Percentiles rank a stretch among this genome's conserved stretches.
phyloP scores from a whole-genome alignment of 805 yeast species.

The Lipomyces yamadae region DNA sequence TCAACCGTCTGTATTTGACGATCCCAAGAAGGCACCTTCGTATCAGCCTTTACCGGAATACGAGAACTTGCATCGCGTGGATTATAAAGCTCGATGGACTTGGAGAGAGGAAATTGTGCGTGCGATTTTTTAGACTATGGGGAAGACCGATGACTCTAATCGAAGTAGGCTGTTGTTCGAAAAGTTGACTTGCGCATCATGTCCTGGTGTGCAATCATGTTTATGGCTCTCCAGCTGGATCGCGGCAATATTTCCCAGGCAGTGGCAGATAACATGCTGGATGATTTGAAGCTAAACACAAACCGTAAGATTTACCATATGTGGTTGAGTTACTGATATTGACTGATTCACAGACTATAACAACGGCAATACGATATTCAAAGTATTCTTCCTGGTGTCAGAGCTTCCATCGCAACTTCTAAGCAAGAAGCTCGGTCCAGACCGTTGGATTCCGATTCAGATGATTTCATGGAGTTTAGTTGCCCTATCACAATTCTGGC shows the following conservation, averaged over 20 bases:
- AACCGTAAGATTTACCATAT: conserved; percentile 41
- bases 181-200: conserved; percentile 61
- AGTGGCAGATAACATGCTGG: conserved; percentile 58
- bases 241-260: conserved; percentile 62
- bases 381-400: conserved; percentile 57
- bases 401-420: conserved; percentile 71
- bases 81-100: conserved; percentile 63
- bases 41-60: conserved; percentile 25
- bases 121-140: background rate
- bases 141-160: background rate
- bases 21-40: conserved; percentile 22
- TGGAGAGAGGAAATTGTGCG: conserved; percentile 57
- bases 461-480: conserved; percentile 60
- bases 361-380: conserved; percentile 52
- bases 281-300: conserved; percentile 58
- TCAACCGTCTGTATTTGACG: conserved; percentile 35
- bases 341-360: conserved; percentile 12
- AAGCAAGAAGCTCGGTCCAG: conserved; percentile 68
- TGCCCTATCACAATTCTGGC: conserved; percentile 55
- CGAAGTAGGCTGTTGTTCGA: conserved; percentile 46
- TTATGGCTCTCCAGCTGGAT: conserved; percentile 61
- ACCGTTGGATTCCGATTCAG: conserved; percentile 64
- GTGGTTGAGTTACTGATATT: background rate
- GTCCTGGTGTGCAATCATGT: conserved; percentile 60
- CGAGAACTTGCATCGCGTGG: conserved; percentile 51